A percentile compares a stretch with the other conserved stretches of the same genome.
phyloP scores from a whole-genome alignment of 805 yeast genomes.

The Lachancea sp. region DNA sequence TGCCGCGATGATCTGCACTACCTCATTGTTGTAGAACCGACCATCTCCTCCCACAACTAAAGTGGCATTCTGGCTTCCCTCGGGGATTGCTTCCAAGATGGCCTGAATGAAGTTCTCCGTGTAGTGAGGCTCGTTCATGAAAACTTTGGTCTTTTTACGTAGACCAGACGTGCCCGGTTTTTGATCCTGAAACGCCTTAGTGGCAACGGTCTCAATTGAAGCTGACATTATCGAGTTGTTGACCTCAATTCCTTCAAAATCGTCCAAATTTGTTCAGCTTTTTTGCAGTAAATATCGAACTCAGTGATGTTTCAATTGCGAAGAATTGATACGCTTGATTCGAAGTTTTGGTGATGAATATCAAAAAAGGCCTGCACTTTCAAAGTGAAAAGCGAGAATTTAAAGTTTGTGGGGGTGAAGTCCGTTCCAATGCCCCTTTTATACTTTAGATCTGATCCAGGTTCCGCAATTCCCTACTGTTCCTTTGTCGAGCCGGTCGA shows the following conservation, averaged over 20 bases:
- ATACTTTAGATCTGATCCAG: background rate
- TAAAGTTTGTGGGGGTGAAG: background rate
- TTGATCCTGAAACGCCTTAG: slow-evolving; percentile 80
- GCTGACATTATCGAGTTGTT: slow-evolving; percentile 17
- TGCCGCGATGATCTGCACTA: slow-evolving; percentile 72
- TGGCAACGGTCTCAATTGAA: slow-evolving; percentile 38
- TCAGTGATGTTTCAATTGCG: background rate
- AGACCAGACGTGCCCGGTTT: slow-evolving; percentile 98
- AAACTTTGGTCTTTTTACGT: slow-evolving; percentile 82
- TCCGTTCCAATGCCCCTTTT: background rate
- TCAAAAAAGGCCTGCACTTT: background rate
- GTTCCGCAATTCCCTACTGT: background rate
- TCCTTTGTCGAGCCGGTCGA: background rate
- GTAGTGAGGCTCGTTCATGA: slow-evolving; percentile 64
- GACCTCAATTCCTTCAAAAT: background rate
- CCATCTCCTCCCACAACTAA: slow-evolving; percentile 97
- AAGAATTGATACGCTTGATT: too few relatives aligned
- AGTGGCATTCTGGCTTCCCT: slow-evolving; percentile 67
- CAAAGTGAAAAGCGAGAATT: background rate
- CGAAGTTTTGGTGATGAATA: too few relatives aligned
- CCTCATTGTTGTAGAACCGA: slow-evolving; percentile 77
- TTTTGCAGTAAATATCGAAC: background rate
- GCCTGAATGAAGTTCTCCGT: slow-evolving; percentile 94
- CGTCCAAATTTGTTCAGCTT: background rate
- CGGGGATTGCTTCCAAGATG: slow-evolving; percentile 79